Evolutionary conservation across 179 eudicot species (phyloP), one percentile per base, ranked within the genome.

Genomic region (Vitellaria paradoxa): DNA sequence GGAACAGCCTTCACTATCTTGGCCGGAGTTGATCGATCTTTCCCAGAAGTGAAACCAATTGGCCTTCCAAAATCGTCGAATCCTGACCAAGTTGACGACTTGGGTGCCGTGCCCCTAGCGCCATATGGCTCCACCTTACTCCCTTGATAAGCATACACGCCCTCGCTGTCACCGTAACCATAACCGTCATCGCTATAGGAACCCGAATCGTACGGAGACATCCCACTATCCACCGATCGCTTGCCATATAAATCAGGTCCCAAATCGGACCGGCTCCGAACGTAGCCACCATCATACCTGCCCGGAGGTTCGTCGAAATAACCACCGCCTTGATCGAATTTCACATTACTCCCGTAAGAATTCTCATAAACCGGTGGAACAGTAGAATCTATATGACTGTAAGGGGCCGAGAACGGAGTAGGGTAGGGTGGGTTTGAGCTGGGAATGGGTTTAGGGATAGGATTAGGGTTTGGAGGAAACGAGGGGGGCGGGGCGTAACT

Each of bases 1-100:
- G 97, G 98, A 7, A 90, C 89, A 0, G 97, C 98, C 88, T 77
- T 91, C 68, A 90, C 93, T 70, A 94, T 87, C 90, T 92, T 92
- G 70, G 86, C 76, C 1, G 87, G 72, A 49, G 74, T 63, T 9
- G 81, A 20, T 26, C 80, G 79, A 50, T 81, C 84, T 73, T 82
- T 89, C 57, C 82, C 84, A 50, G 87, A 74, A 3, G 92, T 70
- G 13, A 77, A 80, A 55, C 86, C 85, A 81, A 94, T 90, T 0
- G 97, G 86, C 86, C 98, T 89, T 18, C 97, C 98, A 77, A 89
- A 94, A 87, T 94, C 98, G 85, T 94, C 98, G 75, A 94, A 94
- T 76, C 80, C 67, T 0, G 93, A 82, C 93, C 94, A 88, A 66
- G 85, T 82, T 0, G 88, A 85, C 1, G 91, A 86, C 73, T 88